Evolutionary conservation across 768 basidiomycete genomes (phyloP), one percentile per base, ranked within the genome.

Genomic region (Mycena vulgaris): DNA sequence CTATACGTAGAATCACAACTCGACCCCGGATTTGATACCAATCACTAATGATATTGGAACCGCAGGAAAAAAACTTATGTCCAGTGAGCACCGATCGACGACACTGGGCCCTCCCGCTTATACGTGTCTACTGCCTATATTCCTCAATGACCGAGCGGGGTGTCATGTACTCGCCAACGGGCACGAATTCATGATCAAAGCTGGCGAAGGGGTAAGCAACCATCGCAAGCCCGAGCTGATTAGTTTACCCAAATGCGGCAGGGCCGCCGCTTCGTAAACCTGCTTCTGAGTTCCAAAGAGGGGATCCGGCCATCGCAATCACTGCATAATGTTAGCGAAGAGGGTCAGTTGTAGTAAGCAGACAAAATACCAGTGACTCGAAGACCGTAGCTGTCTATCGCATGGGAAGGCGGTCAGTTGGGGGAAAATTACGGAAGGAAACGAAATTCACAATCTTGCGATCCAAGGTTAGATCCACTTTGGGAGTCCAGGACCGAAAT

Each of bases 401-500:
- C 17, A 35, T n/a, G 31, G 33, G 47, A 19, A 30, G 47, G 25
- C 3, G 3, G 51, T 30, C 17, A 30, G 5, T 8, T 30, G 16
- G 19, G 6, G 30, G 14, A 40, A 25, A n/a, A 35, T 16, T 27
- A 25, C 23, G 10, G n/a, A 27, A 27, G 2, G 27, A 16, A n/a
- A n/a, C n/a, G 2, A 55, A 45, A 66, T 71, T 55, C 66, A 73
- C 66, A 72, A 16, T 92, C 87, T 27, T 85, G 91, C 1, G 90
- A 90, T 17, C 91, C 90, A 10, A 93, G 80, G 33, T 89, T 87
- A 5, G 85, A 81, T 0, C 91, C 91, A 65, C 81, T 89, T 70
- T 90, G 89, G 25, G 89, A 86, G 71, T 93, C 91, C 14, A 92
- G 78, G 14, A 92, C 87, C 0, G 87, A 82, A 62, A 92, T 90